Evolutionary conservation across 352 stramenopile genomes (phyloP), one percentile per base, ranked within the genome.

Genomic region (Aphanomyces euteiches): DNA sequence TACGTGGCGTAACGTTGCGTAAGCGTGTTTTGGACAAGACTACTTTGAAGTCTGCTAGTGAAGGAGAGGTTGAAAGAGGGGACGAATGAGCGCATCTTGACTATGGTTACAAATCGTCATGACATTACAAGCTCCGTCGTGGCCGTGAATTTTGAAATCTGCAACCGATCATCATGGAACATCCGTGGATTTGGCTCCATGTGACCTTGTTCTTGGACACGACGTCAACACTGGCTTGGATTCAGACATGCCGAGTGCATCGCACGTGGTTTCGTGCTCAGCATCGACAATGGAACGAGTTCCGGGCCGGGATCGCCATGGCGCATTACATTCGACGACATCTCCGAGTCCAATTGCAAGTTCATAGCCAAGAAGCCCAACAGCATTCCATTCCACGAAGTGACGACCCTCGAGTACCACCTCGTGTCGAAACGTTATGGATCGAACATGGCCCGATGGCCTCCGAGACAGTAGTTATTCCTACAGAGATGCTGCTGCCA

Each of bases 401-500:
- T 50, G 47, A 53, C 19, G 64, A 70, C 40, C 36, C 39, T 13
- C 64, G 64, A 5, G 64, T 70, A 7, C 64, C 64, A 38, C 64
- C 64, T 4, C 64, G 64, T 50, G 64, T 70, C 7, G 36, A 70
- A 45, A 70, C 50, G 15, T 38, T 63, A 5, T 63, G 48, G 64
- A 61, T 47, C 6, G 64, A 70, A 36, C 45, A 48, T 15, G 64
- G 64, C 0, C 10, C 64, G 0, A 45, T 70, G 36, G 17, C n/a
- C 13, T 41, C 64, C 17, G 64, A 70, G 54, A 19, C 54, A 12
- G 36, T 45, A 38, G 47, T 50, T 28, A 5, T 60, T 6, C 64
- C 53, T 15, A 0, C 17, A 19, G 19, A 60, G 19, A 39, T 21
- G 15, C 19, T 37, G 5, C 8, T n/a, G 5, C 17, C 37, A 13